phyloP scores from a whole-genome alignment of 2,329 filamentous ascomycete genomes.

The Trichoderma afroharzianum region DNA sequence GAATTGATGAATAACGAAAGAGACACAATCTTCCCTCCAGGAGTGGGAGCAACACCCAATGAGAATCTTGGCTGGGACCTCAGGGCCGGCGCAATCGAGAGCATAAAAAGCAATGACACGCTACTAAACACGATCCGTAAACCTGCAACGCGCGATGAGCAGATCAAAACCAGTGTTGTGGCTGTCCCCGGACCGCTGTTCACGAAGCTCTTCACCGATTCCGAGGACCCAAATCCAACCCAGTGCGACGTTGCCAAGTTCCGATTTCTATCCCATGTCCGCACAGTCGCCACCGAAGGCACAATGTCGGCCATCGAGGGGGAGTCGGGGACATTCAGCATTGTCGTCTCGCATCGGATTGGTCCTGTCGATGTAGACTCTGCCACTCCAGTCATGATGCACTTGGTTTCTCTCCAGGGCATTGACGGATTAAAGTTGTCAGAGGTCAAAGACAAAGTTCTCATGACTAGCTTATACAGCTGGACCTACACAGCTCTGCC shows the following conservation, averaged over 20 bases:
- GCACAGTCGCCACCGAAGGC: background rate
- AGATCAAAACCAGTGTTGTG: background rate
- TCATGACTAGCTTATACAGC: background rate
- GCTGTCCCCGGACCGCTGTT: background rate
- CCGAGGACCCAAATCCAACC: background rate
- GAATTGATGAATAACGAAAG: background rate
- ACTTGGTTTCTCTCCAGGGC: background rate
- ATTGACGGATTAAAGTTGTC: background rate
- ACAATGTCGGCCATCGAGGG: background rate
- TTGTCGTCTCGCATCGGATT: background rate
- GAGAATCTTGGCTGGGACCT: background rate
- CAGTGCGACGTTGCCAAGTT: background rate
- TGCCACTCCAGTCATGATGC: background rate
- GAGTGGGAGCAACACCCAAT: background rate
- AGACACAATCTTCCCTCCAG: background rate
- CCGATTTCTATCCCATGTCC: background rate
- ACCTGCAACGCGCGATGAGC: background rate
- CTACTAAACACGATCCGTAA: background rate
- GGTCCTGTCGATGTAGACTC: background rate
- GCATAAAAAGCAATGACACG: background rate
- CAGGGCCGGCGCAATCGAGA: background rate
- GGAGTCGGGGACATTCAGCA: background rate
- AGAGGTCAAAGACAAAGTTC: background rate
- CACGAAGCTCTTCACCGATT: background rate
- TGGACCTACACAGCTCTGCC: background rate